Base-by-base conservation (phyloP, 345 rosid species). In the Dipteronia dyeriana region DNA sequence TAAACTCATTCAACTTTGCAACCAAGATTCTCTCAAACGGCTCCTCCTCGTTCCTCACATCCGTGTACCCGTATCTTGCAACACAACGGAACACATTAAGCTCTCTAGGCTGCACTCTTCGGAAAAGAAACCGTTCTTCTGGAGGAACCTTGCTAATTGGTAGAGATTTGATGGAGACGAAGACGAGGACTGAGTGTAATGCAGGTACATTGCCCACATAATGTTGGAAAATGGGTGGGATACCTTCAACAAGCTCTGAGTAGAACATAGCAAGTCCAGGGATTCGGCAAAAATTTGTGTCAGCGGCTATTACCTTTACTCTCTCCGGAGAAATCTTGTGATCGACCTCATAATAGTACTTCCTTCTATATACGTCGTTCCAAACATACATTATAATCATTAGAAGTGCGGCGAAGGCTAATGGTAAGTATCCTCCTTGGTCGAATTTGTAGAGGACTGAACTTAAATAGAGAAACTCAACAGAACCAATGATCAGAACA, bases 401-500 rank as follows among this genome's bases (percentile, higher is more conserved):
- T 12, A 86, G 53, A 13, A 76, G 2, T 0, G 75, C n/a, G 7
- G 86, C 83, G 22, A 90, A 87, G 1, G 79, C 68, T 7, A 90
- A 39, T 0, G 91, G 94, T 23, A 88, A 72, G 66, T 88, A 88
- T 1, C 89, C 92, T 74, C 92, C 85, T 9, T 76, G 82, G 23
- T 63, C 41, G 51, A 87, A 86, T 71, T 87, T 90, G 87, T 82
- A 83, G 3, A 86, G 84, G 16, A 85, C 89, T 0, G 92, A 84
- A 69, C 87, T 90, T 47, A 86, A 39, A 63, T 80, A 86, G 9
- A 80, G 0, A 1, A 84, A 45, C 78, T 87, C 90, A 11, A 83
- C 82, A 0, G 75, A 75, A 3, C 83, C 78, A 9, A 85, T 63
- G 22, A 76, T 14, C 1, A 81, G 45, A 11, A 84, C 38, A 38